Conservation (phyloP, 306 rosid species). For the Inga leiocalycina region DNA sequence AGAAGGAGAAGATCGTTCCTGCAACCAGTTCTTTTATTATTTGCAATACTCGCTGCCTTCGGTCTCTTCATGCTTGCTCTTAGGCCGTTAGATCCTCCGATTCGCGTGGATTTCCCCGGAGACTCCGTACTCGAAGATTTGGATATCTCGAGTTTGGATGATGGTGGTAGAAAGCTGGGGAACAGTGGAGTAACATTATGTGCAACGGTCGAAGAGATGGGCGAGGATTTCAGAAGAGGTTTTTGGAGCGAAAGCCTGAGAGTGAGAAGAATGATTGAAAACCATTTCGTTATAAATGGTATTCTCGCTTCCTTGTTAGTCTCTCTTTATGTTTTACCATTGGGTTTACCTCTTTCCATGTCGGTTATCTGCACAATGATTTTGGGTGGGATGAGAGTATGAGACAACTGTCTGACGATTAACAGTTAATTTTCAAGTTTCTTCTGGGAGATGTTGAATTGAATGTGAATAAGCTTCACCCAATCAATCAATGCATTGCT, state of each 20-base stretch:
- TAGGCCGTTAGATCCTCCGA: conserved; percentile 63
- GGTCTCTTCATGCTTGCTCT: conserved; percentile 62
- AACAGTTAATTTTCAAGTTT: conserved; percentile 4
- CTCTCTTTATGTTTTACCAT: not conserved
- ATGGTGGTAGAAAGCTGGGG: not conserved
- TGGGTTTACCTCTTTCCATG: conserved; percentile 4
- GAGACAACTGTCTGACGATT: not conserved
- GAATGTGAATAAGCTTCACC: not conserved
- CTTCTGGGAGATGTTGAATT: not conserved
- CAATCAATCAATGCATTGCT: not conserved
- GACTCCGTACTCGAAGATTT: conserved; percentile 31
- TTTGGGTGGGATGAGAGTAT: not conserved
- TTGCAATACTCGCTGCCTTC: conserved; percentile 47
- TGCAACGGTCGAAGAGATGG: conserved; percentile 93
- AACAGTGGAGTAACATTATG: conserved; percentile 46
- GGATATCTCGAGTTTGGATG: conserved; percentile 32
- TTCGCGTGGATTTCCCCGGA: conserved; percentile 38
- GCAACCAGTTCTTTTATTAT: conserved; percentile 50
- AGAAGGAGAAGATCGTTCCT: conserved; percentile 57
- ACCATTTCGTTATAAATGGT: conserved; percentile 78
- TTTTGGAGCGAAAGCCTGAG: conserved; percentile 56
- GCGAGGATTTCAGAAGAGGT: conserved; percentile 51
- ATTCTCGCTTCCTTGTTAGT: conserved; percentile 4
- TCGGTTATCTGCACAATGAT: not conserved
- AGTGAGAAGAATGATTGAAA: conserved; percentile 64